phyloP scores from a whole-genome alignment of 257 asterid genomes.

The Catharanthus roseus region DNA sequence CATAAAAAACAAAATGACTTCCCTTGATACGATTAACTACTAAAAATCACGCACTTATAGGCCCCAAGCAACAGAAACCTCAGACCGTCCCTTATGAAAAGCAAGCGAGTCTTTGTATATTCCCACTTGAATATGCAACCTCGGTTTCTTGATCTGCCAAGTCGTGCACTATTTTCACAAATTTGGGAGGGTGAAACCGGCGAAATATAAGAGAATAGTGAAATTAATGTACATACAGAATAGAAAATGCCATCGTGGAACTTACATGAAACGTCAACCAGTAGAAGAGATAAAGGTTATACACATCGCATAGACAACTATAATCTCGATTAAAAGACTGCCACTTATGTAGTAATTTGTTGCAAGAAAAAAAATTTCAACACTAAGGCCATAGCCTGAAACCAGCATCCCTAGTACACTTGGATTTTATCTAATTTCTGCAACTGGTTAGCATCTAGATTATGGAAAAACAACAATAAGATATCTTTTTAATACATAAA shows the following conservation, averaged over 20 bases:
- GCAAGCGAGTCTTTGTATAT: constrained; percentile 28
- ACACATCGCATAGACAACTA: background rate
- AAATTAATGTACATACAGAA: background rate
- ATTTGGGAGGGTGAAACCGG: constrained; percentile 65
- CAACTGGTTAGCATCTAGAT: no score
- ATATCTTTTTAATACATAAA: no score
- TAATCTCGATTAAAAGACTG: background rate
- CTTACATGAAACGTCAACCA: background rate
- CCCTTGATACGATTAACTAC: constrained; percentile 29
- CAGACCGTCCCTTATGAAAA: constrained; percentile 53
- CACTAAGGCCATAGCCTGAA: background rate
- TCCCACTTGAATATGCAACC: constrained; percentile 49
- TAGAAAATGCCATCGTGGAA: background rate
- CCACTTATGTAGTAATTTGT: background rate
- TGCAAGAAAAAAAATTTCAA: background rate
- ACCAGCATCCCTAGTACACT: background rate
- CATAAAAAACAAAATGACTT: constrained; percentile 47
- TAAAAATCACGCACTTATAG: constrained; percentile 40
- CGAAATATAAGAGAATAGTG: constrained; percentile 2
- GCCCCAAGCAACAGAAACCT: constrained; percentile 36
- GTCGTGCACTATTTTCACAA: constrained; percentile 26
- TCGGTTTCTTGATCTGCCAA: constrained; percentile 30
- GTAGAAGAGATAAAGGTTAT: background rate
- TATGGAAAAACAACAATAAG: no score
- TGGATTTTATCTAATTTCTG: background rate